Percentiles rank a stretch among this genome's conserved stretches.
Evolutionary conservation across 2,329 filamentous ascomycete genomes (phyloP).

Genomic region (Apiospora phragmitis): DNA sequence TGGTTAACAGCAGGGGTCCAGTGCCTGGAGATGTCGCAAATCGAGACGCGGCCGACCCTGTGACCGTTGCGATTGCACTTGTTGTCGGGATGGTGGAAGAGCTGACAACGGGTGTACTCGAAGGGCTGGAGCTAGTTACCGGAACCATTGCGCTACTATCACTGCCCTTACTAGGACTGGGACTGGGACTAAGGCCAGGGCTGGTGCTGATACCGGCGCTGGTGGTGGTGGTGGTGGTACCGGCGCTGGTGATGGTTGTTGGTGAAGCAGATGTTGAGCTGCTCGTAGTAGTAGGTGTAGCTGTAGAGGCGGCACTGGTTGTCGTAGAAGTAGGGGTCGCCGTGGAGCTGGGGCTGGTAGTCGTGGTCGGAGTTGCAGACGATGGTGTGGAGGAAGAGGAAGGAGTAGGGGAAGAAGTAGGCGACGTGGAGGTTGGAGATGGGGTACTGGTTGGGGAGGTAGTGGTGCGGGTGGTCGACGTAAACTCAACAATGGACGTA

Average conservation of each 20-base stretch:
- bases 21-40: conserved; percentile 1
- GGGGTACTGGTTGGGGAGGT: conserved; percentile 16
- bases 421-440: conserved; percentile 16
- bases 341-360: conserved; percentile 14
- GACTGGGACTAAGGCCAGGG: background rate
- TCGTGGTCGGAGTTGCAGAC: conserved; percentile 6
- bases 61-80: conserved; percentile 7
- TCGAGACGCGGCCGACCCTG: conserved; percentile 14
- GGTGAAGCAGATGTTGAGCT: background rate
- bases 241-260: background rate
- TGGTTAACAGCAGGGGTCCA: conserved; percentile 21
- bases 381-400: conserved; percentile 4
- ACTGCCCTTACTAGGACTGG: background rate
- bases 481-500: conserved; percentile 5
- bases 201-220: conserved; percentile 12
- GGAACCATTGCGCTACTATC: background rate
- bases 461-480: conserved; percentile 14
- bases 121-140: conserved; percentile 6
- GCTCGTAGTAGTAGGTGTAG: background rate
- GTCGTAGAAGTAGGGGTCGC: background rate
- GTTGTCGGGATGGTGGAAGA: background rate
- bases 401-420: conserved; percentile 12
- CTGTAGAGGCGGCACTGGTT: background rate
- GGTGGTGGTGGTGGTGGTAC: conserved; percentile 9
- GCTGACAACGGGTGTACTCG: conserved; percentile 15